Evolutionary conservation across 331 rosid genomes (phyloP), one percentile per base, ranked within the genome.

Genomic region (Pyrus hybrid): DNA sequence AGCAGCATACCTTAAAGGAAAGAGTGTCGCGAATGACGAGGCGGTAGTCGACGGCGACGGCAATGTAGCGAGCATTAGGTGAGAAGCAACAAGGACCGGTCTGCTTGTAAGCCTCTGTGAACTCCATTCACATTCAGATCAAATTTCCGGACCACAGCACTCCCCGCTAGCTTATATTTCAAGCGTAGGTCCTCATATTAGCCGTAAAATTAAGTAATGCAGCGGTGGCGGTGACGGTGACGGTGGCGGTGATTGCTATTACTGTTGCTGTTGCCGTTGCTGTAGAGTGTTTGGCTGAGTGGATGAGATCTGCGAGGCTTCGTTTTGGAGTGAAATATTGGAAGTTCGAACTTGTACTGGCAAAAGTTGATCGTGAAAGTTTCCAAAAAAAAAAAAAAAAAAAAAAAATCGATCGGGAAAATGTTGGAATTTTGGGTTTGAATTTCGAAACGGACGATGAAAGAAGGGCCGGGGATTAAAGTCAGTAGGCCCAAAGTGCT

Each of bases 31-130:
- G 97, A 83, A 94, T 93, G 32, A 94, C 97, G 76, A 94, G 99
- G 83, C 97, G 97, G 66, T 92, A 94, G 79, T 94, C 99, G 78
- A 92, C 99, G 65, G 96, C 97, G 9, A 87, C 93, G 63, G 99
- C 96, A 13, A 94, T 85, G 83, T 72, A 94, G 70, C 92, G 93
- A 70, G 97, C 85, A 68, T 90, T 90, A 77, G 99, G 99, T 8
- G 99, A 94, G 91, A 94, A 94, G 75, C 86, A 94, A 80, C 89
- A 94, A 2, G 97, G 97, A 18, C 97, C 99, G 8, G 88, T 90
- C 85, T 91, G 97, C 80, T 94, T 94, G 91, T 90, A 94, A 72
- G 87, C 70, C 43, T 94, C 99, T 16, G 97, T 94, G 86, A 94
- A 94, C 91, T 91, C 97, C 96, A 94, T 92, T 21, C 13, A 58